These are phyloP conservation scores for Beauveria australis DNA, from an alignment of 2,329 filamentous ascomycete species.

Conservation along the genomic window DNA sequence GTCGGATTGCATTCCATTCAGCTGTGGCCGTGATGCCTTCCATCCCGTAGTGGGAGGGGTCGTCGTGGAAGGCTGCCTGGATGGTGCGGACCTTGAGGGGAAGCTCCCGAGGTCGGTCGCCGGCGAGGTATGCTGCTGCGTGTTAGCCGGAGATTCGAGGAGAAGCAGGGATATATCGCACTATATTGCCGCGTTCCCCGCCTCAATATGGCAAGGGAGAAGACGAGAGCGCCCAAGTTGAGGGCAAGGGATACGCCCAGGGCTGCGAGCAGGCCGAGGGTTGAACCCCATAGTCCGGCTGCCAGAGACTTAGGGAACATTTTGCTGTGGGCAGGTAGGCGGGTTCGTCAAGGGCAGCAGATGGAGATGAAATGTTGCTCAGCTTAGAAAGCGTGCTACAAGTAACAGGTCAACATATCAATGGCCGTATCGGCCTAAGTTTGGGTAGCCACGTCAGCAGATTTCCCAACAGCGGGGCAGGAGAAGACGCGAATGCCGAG, in stretches of 20 bases:
- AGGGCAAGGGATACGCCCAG: neutral
- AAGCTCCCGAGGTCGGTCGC: neutral
- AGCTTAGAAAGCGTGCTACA: neutral
- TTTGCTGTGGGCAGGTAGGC: neutral
- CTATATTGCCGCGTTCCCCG: neutral
- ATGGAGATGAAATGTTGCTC: neutral
- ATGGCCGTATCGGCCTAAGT: too few species aligned
- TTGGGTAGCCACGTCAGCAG: too few species aligned
- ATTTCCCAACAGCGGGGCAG: too few species aligned
- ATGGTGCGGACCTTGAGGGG: neutral
- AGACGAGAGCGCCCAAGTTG: neutral
- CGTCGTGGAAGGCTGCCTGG: neutral
- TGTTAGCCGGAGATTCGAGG: neutral
- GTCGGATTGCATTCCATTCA: neutral
- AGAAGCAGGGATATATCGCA: neutral
- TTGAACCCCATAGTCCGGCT: neutral
- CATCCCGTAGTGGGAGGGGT: neutral
- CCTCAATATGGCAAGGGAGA: neutral
- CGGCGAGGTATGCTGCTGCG: neutral
- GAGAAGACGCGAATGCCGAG: too few species aligned
- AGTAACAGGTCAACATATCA: neutral
- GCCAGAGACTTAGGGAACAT: neutral
- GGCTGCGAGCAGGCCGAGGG: neutral
- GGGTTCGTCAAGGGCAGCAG: neutral
- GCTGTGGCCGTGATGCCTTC: neutral